Percentiles rank a stretch among this genome's conserved stretches.
phyloP scores from a whole-genome alignment of 2,329 filamentous ascomycete genomes.

The Fusarium burgessii region DNA sequence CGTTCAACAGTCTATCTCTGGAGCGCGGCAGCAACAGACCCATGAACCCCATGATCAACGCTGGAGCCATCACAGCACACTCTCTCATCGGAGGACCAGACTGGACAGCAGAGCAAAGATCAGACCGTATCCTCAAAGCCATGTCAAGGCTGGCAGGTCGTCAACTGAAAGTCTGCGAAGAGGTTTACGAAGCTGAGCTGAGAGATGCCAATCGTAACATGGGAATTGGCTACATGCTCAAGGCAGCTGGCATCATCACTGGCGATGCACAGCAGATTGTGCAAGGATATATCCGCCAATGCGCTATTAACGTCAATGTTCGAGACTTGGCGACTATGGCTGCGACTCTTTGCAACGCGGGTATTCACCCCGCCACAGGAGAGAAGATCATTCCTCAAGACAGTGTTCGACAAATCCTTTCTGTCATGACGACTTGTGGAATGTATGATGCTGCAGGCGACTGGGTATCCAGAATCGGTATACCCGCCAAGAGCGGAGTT shows the following conservation, averaged over 20 bases:
- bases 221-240: conserved; percentile 56
- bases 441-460: conserved; percentile 57
- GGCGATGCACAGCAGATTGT: conserved; percentile 53
- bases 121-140: conserved; percentile 51
- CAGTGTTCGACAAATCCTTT: conserved; percentile 55
- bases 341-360: conserved; percentile 53
- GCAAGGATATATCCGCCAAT: conserved; percentile 55
- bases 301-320: conserved; percentile 57
- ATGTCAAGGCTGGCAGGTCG: conserved; percentile 53
- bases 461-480: conserved; percentile 55
- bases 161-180: conserved; percentile 52
- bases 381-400: conserved; percentile 52
- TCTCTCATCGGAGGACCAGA: conserved; percentile 47
- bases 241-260: conserved; percentile 54
- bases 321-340: conserved; percentile 56
- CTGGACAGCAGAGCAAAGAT: conserved; percentile 52
- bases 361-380: conserved; percentile 50
- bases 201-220: conserved; percentile 52
- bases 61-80: conserved; percentile 51
- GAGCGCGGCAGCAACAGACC: conserved; percentile 49
- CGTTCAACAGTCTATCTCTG: conserved; percentile 52
- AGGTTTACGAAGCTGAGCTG: conserved; percentile 55
- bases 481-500: conserved; percentile 54
- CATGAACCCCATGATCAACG: conserved; percentile 55
- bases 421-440: conserved; percentile 57